These are phyloP conservation scores for Scedosporium aurantiacum DNA, from an alignment of 2,329 filamentous ascomycete genomes.

Conservation along the genomic window DNA sequence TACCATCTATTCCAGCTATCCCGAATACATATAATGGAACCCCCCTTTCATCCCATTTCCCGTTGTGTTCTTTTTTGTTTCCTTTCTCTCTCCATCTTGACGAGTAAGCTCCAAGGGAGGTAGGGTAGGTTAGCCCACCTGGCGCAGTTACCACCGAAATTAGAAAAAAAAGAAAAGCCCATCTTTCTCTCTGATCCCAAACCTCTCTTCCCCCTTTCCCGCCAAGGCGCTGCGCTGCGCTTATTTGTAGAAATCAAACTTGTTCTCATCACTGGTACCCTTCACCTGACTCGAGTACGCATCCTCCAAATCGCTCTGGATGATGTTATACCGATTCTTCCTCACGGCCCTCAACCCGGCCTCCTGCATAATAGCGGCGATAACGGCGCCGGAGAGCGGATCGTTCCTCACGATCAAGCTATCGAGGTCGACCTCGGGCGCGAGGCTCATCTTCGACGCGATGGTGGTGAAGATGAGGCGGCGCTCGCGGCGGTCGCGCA, in stretches of 20 bases:
- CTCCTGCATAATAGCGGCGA: conserved; percentile 98
- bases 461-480: conserved; percentile 97
- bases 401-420: conserved; percentile 95
- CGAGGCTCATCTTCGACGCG: conserved; percentile 90
- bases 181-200: not conserved
- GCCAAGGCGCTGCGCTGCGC: too few relatives aligned
- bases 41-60: not conserved
- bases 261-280: conserved; percentile 53
- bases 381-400: conserved; percentile 86
- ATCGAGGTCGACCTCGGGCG: conserved; percentile 92
- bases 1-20: too few relatives aligned
- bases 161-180: conserved; percentile 2
- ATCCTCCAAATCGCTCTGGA: conserved; percentile 91
- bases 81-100: not conserved
- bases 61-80: not conserved
- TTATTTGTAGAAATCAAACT: conserved; percentile 90
- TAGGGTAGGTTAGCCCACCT: not conserved
- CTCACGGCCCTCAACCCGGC: conserved; percentile 85
- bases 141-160: too few relatives aligned
- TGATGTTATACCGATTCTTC: conserved; percentile 99
- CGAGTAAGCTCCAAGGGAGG: not conserved
- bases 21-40: not conserved
- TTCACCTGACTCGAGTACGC: conserved; percentile 97
- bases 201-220: conserved; percentile 4
- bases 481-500: conserved; percentile 87